Evolutionary conservation across 2,329 filamentous ascomycete genomes (phyloP).

Genomic region (Ophiostoma perfectum): DNA sequence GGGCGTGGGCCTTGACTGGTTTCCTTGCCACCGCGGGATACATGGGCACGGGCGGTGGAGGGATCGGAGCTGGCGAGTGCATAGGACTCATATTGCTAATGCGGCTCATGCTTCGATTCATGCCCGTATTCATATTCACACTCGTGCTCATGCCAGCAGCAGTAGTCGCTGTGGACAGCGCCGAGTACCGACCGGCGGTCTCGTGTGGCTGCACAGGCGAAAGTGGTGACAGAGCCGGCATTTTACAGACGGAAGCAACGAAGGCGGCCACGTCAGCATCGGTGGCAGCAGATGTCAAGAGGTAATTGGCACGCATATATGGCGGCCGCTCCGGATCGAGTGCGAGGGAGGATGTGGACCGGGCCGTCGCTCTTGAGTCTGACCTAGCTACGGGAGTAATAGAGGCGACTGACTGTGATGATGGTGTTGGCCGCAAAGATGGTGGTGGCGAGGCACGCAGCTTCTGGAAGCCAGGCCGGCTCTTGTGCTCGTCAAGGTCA

Average conservation of each 20-base stretch:
- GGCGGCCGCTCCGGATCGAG: constrained; percentile 30
- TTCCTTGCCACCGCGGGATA: not conserved
- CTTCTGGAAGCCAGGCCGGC: constrained; percentile 12
- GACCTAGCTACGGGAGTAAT: not conserved
- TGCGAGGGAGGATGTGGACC: not conserved
- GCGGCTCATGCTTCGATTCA: constrained; percentile 6
- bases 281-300: constrained; percentile 51
- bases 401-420: not conserved
- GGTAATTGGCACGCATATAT: constrained; percentile 46
- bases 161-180: constrained; percentile 14
- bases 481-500: not conserved
- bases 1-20: constrained; percentile 13
- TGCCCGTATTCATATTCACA: not conserved
- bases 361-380: not conserved
- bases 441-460: constrained; percentile 3
- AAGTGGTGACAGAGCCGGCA: constrained; percentile 40
- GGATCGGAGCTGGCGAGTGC: not conserved
- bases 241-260: constrained; percentile 48
- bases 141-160: constrained; percentile 5
- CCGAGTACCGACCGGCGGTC: constrained; percentile 3
- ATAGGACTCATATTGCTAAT: constrained; percentile 9
- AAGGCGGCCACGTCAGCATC: constrained; percentile 51
- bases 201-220: constrained; percentile 20
- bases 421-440: not conserved
- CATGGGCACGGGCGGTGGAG: not conserved